These are phyloP conservation scores for Barnettozyma siamensis DNA, from an alignment of 805 yeast species.

Conservation along the genomic window DNA sequence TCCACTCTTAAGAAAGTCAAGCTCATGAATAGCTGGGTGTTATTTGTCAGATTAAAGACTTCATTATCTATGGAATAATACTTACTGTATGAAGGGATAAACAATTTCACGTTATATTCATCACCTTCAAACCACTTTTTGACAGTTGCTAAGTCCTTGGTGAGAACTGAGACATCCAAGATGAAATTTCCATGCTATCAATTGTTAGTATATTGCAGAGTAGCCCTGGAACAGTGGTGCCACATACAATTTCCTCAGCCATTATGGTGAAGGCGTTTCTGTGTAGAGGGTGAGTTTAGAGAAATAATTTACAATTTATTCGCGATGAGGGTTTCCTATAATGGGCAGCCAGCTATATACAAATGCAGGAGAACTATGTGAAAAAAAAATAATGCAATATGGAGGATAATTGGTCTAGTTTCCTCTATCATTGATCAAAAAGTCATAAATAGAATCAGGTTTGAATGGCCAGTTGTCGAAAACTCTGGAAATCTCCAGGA, in stretches of 20 bases:
- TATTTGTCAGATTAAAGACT: background rate
- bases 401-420: background rate
- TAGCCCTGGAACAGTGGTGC: background rate
- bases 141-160: constrained; percentile 63
- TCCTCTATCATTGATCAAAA: constrained; percentile 24
- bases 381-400: too few species aligned
- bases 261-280: background rate
- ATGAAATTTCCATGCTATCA: constrained; percentile 35
- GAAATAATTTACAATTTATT: too few species aligned
- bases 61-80: background rate
- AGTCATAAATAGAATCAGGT: constrained; percentile 42
- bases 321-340: background rate
- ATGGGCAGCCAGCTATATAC: background rate
- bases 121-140: constrained; percentile 50
- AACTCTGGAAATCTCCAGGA: constrained; percentile 40
- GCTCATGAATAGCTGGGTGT: constrained; percentile 42
- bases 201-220: background rate
- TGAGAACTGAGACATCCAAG: constrained; percentile 62
- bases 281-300: background rate
- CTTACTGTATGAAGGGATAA: constrained; percentile 44
- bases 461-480: constrained; percentile 84
- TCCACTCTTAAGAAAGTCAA: constrained; percentile 53
- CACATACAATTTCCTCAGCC: background rate
- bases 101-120: constrained; percentile 33
- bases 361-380: too few species aligned